Base-by-base conservation (phyloP, 345 rosid genomes). In the Punica granatum region DNA sequence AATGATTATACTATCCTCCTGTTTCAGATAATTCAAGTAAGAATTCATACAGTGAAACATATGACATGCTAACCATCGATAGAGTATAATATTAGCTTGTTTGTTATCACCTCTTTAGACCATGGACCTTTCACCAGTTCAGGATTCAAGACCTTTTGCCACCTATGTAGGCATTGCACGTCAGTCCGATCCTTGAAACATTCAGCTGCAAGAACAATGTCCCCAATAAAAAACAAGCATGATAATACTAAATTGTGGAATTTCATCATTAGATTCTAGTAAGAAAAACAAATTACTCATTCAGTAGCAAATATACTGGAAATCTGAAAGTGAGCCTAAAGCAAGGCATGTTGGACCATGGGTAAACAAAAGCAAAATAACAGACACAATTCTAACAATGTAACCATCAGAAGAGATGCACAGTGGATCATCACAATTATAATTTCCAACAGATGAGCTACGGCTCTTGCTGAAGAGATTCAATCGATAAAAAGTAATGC, bases 131-230 rank as follows among this genome's bases (percentile, higher is more conserved):
- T 95, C 48, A 95, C 91, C 68, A 95, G 94, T 72, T 95, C 99
- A 41, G 99, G 99, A 77, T 95, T 88, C 76, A 95, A 83, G 77
- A 95, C 99, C 84, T 95, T 95, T 83, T 95, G 99, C 99, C 99
- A 95, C 78, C 99, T 84, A 82, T 95, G 99, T 42, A 95, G 86
- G 84, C 99, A 95, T 70, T 95, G 99, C 64, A 95, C 99, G 85
- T 95, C 99, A 51, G 99, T 92, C 71, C 98, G 88, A 60, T 95
- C 98, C 81, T 95, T 95, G 87, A 95, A 95, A 80, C 92, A 92
- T 77, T 91, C 99, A 30, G 99, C 99, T 95, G 81, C 75, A 85
- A 46, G 76, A 60, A 71, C 53, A 44, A 75, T 75, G 65, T 32
- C 44, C 59, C 36, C 70, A 74, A 81, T 76, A 79, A 63, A 79